Evolutionary conservation across 331 rosid genomes (phyloP), one percentile per base, ranked within the genome.

Genomic region (Ulmus americana): DNA sequence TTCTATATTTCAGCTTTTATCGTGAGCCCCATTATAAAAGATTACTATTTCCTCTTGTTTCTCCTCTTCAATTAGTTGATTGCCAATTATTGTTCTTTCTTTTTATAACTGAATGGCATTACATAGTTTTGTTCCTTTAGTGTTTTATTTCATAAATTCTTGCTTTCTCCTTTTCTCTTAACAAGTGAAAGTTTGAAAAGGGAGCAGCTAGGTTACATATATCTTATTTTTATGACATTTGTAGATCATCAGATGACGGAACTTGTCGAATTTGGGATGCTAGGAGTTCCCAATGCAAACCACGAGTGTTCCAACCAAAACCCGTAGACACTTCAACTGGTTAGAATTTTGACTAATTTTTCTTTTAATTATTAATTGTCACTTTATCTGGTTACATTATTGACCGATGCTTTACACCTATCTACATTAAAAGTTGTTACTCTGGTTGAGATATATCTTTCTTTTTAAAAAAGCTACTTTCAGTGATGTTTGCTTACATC

Each of bases 181-280:
- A 6, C 35, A 41, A 58, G 16, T 58, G 66, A 65, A 20, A 14
- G 7, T 18, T 12, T 8, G 51, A 50, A 40, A 28, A 54, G 10
- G 42, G 64, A 48, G 63, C 51, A 28, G 42, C 64, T 40, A 53
- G 51, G 35, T 61, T 61, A 56, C 20, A 65, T 59, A 28, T 28
- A 63, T 50, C 54, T 72, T 59, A 58, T 51, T 28, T 63, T 41
- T 57, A 16, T 72, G 38, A 39, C 62, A 28, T 66, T 12, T 72
- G 65, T 61, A 90, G 97, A 76, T 83, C 97, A 63, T 90, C 97
- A 0, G 97, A 90, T 69, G 95, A 90, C 76, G 97, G 97, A 74
- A 87, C 95, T 56, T 90, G 97, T 78, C 82, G 95, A 77, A 80
- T 90, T 67, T 90, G 97, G 97, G 95, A 90, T 77, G 97, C 95